Percentiles rank a stretch among this genome's conserved stretches.
phyloP scores from a whole-genome alignment of 768 basidiomycete species.

The Podaxis rugospora region DNA sequence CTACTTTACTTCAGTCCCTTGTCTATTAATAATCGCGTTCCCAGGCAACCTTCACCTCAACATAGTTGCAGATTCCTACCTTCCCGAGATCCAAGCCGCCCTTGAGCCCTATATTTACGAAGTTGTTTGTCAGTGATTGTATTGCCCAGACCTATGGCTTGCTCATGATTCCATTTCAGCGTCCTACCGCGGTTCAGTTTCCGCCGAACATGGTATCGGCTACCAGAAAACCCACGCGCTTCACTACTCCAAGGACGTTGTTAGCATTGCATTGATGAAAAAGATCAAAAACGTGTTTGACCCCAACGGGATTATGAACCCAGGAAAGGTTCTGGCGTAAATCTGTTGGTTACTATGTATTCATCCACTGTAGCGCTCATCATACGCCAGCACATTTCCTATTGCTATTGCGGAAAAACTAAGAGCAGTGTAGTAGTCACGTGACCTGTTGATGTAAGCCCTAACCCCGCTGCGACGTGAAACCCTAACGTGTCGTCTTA shows the following conservation, averaged over 20 bases:
- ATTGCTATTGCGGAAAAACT: background rate
- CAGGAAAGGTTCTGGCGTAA: constrained; percentile 70
- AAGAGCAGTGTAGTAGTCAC: constrained; percentile 2
- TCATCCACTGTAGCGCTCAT: background rate
- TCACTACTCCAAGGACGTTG: constrained; percentile 76
- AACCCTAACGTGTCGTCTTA: constrained; percentile 30
- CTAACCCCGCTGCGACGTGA: constrained; percentile 27
- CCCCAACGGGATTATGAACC: constrained; percentile 90
- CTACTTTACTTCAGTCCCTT: background rate
- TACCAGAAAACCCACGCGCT: constrained; percentile 91
- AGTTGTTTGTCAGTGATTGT: constrained; percentile 27
- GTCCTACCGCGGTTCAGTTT: constrained; percentile 83
- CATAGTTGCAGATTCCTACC: constrained; percentile 77
- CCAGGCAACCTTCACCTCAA: constrained; percentile 94
- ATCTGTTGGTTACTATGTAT: background rate
- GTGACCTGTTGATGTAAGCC: constrained; percentile 22
- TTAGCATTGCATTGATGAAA: constrained; percentile 86
- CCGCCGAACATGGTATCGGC: constrained; percentile 97
- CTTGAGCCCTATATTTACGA: constrained; percentile 96
- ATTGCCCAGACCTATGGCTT: background rate
- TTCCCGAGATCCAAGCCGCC: constrained; percentile 77
- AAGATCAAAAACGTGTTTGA: constrained; percentile 88
- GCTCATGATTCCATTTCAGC: constrained; percentile 33
- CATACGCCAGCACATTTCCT: background rate
- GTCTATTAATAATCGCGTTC: constrained; percentile 1